Base-by-base conservation (phyloP, 805 yeast species). In the Metschnikowia lunata region DNA sequence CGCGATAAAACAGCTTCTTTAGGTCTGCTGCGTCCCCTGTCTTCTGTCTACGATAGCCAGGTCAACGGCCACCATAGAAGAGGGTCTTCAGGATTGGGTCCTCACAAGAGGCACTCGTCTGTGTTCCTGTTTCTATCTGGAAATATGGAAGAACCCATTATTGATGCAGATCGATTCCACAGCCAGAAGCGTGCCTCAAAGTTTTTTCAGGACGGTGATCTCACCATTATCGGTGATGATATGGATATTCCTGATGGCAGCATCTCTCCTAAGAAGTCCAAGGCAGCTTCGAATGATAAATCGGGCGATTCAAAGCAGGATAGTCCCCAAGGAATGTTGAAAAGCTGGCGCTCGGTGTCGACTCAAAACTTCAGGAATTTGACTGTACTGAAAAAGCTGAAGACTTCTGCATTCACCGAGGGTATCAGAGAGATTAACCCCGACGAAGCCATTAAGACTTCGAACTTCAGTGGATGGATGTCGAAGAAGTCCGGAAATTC, bases 381-480 rank as follows among this genome's bases (percentile, higher is more conserved):
- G 30, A 69, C 75, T 1, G 67, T 75, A 2, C 56, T 62, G 37
- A 74, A 72, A 49, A 85, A 85, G 57, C 77, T 75, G 63, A 79
- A 80, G 45, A 85, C 95, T 0, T 79, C 87, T 0, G 93, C 93
- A 0, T 85, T 85, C 60, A 80, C 79, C 58, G 99, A 93, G 66
- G 99, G 99, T 7, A 85, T 93, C 35, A 75, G 88, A 54, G 72
- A 67, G 14, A 74, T 87, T 12, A 74, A 85, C 0, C 95, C 97
- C 0, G 80, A 78, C 48, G 85, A 87, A 36, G 84, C 98, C 0
- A 78, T 85, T 38, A 79, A 79, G 53, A 69, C 83, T 7, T 88
- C 97, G 0, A 85, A 76, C 43, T 80, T 73, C 55, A 81, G 88
- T 39, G 99, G 99, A 2, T 93, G 97, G 96, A 88, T 93, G 96